Evolutionary conservation across 306 rosid species (phyloP), one percentile per base, ranked within the genome.

Genomic region (barrel medic (Medicago truncatula)): DNA sequence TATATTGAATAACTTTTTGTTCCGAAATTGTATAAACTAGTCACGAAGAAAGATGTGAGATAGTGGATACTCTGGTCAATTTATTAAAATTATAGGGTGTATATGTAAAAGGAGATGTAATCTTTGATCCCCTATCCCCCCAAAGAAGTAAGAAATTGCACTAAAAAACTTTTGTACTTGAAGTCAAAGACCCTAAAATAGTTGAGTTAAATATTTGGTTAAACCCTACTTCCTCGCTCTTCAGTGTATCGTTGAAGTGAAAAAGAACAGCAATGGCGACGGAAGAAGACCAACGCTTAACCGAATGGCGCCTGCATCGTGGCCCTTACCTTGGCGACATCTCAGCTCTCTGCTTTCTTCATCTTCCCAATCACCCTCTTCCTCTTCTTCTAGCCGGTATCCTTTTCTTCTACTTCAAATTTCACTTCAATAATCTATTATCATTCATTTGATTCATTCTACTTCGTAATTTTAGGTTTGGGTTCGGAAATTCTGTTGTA

Each of bases 281-380:
- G 1, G 60, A 2, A 21, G 83, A 15, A 64, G 75, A 73, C 4
- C 84, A 78, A 21, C 80, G 36, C 59, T 36, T 76, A 53, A 70
- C 73, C 0, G 77, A 85, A 14, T 92, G 97, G 91, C 82, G 79
- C 65, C 74, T 89, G 40, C 88, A 62, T 1, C 81, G 85, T 54
- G 91, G 93, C 8, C 92, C 88, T 23, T 95, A 92, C 84, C 87
- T 95, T 14, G 97, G 99, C 40, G 97, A 95, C 77, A 88, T 95
- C 60, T 95, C 99, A 5, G 97, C 99, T 25, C 96, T 92, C 52
- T 89, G 88, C 75, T 89, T 94, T 77, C 93, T 94, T 50, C 91
- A 80, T 74, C 68, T 85, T 34, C 96, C 93, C 59, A 53, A 84
- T 14, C 75, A 80, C 31, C 77, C 91, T 78, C 89, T 85, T 25